A percentile compares a stretch with the other conserved stretches of the same genome.
Evolutionary conservation across 352 stramenopile species (phyloP).

Genomic region (Phytophthora sojae): DNA sequence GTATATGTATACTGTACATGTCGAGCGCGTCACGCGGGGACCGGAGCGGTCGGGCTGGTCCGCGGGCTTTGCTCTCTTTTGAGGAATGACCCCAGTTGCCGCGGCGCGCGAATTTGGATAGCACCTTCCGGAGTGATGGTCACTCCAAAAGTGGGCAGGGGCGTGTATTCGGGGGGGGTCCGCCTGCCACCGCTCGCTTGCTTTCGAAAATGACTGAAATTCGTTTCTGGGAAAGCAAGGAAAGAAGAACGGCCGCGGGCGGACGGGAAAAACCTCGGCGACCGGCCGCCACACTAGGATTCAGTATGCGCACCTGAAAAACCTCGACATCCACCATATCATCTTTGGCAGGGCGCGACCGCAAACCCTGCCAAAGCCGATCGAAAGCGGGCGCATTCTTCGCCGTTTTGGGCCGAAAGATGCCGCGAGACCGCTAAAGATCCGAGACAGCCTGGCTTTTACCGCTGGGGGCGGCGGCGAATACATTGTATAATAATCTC

Average conservation of each 20-base stretch:
- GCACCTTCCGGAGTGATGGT: slow-evolving; percentile 47
- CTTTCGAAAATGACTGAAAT: slow-evolving; percentile 67
- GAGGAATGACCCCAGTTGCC: slow-evolving; percentile 54
- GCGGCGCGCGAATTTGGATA: slow-evolving; percentile 36
- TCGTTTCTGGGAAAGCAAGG: slow-evolving; percentile 47
- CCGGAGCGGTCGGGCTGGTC: slow-evolving; percentile 15
- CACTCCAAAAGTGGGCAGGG: slow-evolving; percentile 43
- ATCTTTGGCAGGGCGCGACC: slow-evolving; percentile 22
- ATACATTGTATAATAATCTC: too few species aligned
- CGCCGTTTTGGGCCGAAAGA: slow-evolving; percentile 31
- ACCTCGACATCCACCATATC: slow-evolving; percentile 34
- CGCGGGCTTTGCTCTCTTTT: slow-evolving; percentile 56
- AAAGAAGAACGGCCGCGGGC: slow-evolving; percentile 37
- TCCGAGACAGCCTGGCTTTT: slow-evolving; percentile 28
- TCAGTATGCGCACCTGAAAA: slow-evolving; percentile 33
- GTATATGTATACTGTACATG: too few species aligned
- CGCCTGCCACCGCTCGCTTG: slow-evolving; percentile 53
- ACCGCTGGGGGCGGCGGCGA: slow-evolving; percentile 2
- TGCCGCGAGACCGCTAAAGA: slow-evolving; percentile 42
- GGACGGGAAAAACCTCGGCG: slow-evolving; percentile 38
- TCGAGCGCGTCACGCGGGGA: slow-evolving; percentile 1
- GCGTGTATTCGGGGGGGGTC: slow-evolving; percentile 48
- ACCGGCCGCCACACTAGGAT: slow-evolving; percentile 18
- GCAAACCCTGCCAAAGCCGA: slow-evolving; percentile 30
- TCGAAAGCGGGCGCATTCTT: slow-evolving; percentile 25